Base-by-base conservation (phyloP, 2,329 filamentous ascomycete species). In the Amylocarpus encephaloides region DNA sequence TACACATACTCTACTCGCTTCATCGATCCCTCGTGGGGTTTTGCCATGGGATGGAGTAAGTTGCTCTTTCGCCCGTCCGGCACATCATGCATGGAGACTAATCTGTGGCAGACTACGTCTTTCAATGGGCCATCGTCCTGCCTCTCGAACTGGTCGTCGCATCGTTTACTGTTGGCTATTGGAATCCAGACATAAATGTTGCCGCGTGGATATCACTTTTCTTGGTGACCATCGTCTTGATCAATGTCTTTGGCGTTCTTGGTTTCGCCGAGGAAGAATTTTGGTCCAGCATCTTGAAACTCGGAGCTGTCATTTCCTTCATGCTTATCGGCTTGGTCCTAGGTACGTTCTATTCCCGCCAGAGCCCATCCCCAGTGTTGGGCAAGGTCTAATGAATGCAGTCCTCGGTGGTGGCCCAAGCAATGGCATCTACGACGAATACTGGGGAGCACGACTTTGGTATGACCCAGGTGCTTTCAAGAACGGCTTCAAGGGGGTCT, bases 21-120 rank as follows among this genome's bases (percentile, higher is more conserved):
- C 63, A 71, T 96, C n/a, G 90, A 96, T 63, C 91, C 91, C 0
- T 90, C 90, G 0, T 95, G 88, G 89, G 90, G 89, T 0, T 94
- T 94, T 64, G 88, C 89, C 46, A 93, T 95, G 86, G 89, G 89
- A 15, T 94, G 88, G 88, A 94, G 52, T 51, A 36, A 47, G 53
- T 49, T 12, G 13, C 32, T 10, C 29, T 42, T 22, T 33, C 38
- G 9, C 13, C n/a, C n/a, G n/a, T n/a, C n/a, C n/a, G n/a, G 9
- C 4, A 33, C 5, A 4, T 12, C 12, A 15, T 34, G 9, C 6
- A n/a, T 15, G 19, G 19, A 13, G 43, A n/a, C 45, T 54, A 16
- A 56, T 13, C 12, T n/a, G 19, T 47, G 4, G 26, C 18, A 59
- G 86, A 83, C 62, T 94, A 95, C 66, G 88, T 87, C 5, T 68